Conservation (phyloP, 1,139 yeast species). For the Debaryomyces coudertii region DNA sequence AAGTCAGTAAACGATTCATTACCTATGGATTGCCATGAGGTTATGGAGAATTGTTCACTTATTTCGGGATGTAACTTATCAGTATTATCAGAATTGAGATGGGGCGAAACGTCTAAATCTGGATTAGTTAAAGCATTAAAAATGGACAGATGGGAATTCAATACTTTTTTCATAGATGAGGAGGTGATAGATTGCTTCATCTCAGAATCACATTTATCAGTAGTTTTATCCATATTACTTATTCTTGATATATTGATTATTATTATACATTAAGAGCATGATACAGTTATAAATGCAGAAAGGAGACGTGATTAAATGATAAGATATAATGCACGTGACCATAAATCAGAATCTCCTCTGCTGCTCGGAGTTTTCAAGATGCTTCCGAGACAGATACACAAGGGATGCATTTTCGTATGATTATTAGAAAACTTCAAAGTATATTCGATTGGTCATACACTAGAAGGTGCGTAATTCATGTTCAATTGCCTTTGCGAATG, state of each 20-base stretch:
- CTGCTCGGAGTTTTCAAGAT: not conserved
- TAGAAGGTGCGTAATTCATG: not conserved
- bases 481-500: conserved; percentile 3
- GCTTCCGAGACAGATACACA: not conserved
- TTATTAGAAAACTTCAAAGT: not conserved
- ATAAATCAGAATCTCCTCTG: conserved; percentile 2
- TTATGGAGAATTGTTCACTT: conserved; percentile 17
- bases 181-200: not conserved
- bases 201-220: not conserved
- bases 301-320: conserved; percentile 12
- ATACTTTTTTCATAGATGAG: conserved; percentile 22
- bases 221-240: not conserved
- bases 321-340: conserved; percentile 10
- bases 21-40: conserved; percentile 29
- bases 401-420: not conserved
- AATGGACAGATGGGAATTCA: conserved; percentile 44
- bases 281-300: not conserved
- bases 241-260: not conserved
- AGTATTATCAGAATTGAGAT: conserved; percentile 7
- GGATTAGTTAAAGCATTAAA: conserved; percentile 46
- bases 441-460: not conserved
- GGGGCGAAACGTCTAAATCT: conserved; percentile 37
- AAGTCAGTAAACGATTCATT: conserved; percentile 13
- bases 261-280: conserved; percentile 1
- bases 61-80: conserved; percentile 16